These are phyloP conservation scores for Venustampulla echinocandica DNA, from an alignment of 495 filamentous ascomycete genomes.

Conservation along the genomic window DNA sequence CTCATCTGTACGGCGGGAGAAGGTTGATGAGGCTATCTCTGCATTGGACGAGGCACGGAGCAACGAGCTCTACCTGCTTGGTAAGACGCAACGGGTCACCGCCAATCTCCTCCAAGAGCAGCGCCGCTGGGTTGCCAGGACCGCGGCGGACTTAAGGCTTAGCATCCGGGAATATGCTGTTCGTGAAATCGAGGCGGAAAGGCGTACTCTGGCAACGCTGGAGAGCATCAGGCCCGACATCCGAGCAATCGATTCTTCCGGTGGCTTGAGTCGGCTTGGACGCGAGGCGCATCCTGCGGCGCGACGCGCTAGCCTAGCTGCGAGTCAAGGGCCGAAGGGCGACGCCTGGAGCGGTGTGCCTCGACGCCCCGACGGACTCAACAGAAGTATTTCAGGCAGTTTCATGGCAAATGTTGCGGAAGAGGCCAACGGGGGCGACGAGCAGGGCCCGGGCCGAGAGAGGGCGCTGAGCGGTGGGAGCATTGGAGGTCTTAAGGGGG, in stretches of 20 bases:
- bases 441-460: slow-evolving; percentile 41
- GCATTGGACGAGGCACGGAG: slow-evolving; percentile 77
- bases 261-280: slow-evolving; percentile 80
- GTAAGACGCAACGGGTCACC: slow-evolving; percentile 82
- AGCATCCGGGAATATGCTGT: slow-evolving; percentile 87
- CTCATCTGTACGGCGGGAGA: slow-evolving; percentile 77
- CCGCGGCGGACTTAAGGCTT: slow-evolving; percentile 66
- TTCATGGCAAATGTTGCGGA: slow-evolving; percentile 43
- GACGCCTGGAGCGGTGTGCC: slow-evolving; percentile 96
- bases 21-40: slow-evolving; percentile 91
- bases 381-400: slow-evolving; percentile 67
- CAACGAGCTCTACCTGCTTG: slow-evolving; percentile 66
- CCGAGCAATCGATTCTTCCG: slow-evolving; percentile 79
- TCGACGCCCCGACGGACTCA: slow-evolving; percentile 65
- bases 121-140: slow-evolving; percentile 82
- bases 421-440: slow-evolving; percentile 37
- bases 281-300: slow-evolving; percentile 74
- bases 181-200: slow-evolving; percentile 91
- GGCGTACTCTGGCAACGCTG: slow-evolving; percentile 81
- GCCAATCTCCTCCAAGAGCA: slow-evolving; percentile 82
- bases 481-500: slow-evolving; percentile 40
- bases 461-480: slow-evolving; percentile 50
- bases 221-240: slow-evolving; percentile 91
- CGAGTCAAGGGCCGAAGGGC: slow-evolving; percentile 88
- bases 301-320: slow-evolving; percentile 66